These are phyloP conservation scores for Pisolithus microcarpus DNA, from an alignment of 768 basidiomycete species.

Conservation along the genomic window DNA sequence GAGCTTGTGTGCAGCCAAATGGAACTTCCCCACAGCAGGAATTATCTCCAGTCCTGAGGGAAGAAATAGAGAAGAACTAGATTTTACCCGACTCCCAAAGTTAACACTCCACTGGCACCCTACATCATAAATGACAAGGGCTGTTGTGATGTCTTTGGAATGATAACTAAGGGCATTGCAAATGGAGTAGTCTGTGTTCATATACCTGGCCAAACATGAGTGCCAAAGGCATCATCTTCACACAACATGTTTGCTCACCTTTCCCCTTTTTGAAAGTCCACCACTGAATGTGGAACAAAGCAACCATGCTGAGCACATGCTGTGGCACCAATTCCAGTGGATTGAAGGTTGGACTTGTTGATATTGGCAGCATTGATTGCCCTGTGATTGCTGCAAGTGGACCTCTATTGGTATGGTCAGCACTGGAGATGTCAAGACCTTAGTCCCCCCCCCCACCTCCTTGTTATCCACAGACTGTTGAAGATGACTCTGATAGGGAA, in stretches of 20 bases:
- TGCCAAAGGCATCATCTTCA: no score
- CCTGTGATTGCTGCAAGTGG: slow-evolving; percentile 11
- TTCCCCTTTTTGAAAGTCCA: slow-evolving; percentile 30
- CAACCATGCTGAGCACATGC: slow-evolving; percentile 28
- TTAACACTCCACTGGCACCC: slow-evolving; percentile 20
- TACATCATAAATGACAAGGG: slow-evolving; percentile 24
- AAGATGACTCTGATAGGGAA: slow-evolving; percentile 19
- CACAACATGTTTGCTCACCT: slow-evolving; percentile 8
- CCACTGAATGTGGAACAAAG: slow-evolving; percentile 21
- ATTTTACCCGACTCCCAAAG: slow-evolving; percentile 5
- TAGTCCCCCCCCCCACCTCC: neutral
- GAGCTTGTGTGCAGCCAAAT: slow-evolving; percentile 24
- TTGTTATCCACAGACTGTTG: neutral
- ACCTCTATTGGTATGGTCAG: slow-evolving; percentile 7
- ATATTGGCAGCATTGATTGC: slow-evolving; percentile 14
- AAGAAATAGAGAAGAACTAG: neutral
- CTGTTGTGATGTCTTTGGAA: neutral
- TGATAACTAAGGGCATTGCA: slow-evolving; percentile 15
- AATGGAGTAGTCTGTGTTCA: slow-evolving; percentile 24
- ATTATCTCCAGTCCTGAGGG: slow-evolving; percentile 7
- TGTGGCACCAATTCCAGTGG: slow-evolving; percentile 24
- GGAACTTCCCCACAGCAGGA: slow-evolving; percentile 21
- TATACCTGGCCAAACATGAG: slow-evolving; percentile 12
- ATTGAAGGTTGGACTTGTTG: slow-evolving; percentile 11
- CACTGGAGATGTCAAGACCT: neutral